A percentile compares a stretch with the other conserved stretches of the same genome.
phyloP scores from a whole-genome alignment of 352 stramenopile species.

The Hyaloperonospora brassicae region DNA sequence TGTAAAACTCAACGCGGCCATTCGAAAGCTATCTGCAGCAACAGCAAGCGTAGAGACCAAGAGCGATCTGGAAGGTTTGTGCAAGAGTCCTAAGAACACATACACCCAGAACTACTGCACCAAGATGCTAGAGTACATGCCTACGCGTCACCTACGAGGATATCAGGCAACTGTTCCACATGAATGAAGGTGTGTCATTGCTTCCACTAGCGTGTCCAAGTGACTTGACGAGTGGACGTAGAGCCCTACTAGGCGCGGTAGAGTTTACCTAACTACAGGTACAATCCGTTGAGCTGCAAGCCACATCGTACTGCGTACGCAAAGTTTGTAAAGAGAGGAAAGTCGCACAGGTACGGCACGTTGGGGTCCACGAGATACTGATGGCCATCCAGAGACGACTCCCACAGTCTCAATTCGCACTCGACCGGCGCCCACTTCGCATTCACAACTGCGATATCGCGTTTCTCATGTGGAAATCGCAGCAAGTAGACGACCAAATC shows the following conservation, averaged over 20 bases:
- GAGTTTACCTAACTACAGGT: constrained; percentile 66
- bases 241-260: too few species aligned
- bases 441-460: constrained; percentile 40
- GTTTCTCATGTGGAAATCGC: constrained; percentile 50
- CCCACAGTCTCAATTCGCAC: too few species aligned
- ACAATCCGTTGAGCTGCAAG: constrained; percentile 73
- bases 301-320: constrained; percentile 78
- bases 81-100: constrained; percentile 22
- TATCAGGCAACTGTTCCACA: too few species aligned
- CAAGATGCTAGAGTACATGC: constrained; percentile 23
- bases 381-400: too few species aligned
- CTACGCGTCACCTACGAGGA: too few species aligned
- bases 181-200: too few species aligned
- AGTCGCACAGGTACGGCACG: constrained; percentile 79
- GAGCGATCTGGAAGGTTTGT: constrained; percentile 24
- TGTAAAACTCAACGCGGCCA: constrained; percentile 20
- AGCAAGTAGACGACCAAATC: constrained; percentile 79
- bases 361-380: too few species aligned
- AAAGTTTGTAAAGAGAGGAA: constrained; percentile 78
- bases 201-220: too few species aligned
- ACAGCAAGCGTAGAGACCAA: constrained; percentile 28
- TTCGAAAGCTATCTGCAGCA: constrained; percentile 20
- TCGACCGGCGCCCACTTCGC: too few species aligned
- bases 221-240: too few species aligned
- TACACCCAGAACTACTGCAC: constrained; percentile 32